Conservation (phyloP, 1,284 basidiomycete genomes). For the Heterobasidion irregulare region DNA sequence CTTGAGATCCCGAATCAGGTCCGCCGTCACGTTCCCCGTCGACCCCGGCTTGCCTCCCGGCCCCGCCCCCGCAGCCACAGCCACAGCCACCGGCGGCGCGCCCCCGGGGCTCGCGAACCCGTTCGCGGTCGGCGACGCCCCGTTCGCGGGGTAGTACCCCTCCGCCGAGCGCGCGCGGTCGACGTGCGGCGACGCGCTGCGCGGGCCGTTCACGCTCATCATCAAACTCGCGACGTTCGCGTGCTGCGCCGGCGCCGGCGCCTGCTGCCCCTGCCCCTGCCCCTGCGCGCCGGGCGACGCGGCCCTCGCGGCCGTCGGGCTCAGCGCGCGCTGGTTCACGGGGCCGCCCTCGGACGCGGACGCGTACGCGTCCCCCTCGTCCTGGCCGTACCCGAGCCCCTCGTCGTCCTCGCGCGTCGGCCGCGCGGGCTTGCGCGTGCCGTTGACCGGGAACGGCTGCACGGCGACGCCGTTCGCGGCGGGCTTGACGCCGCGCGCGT, state of each 20-base stretch:
- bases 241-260: conserved; percentile 24
- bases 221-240: conserved; percentile 47
- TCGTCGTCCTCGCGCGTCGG: conserved; percentile 66
- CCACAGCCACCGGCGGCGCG: conserved; percentile 23
- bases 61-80: conserved; percentile 3
- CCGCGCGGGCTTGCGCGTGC: conserved; percentile 49
- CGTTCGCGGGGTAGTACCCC: background rate
- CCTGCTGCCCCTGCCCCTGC: conserved; percentile 6
- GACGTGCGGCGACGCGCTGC: conserved; percentile 54
- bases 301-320: conserved; percentile 44
- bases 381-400: conserved; percentile 40
- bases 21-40: conserved; percentile 53
- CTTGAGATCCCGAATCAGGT: conserved; percentile 72
- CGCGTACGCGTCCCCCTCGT: conserved; percentile 34
- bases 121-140: conserved; percentile 37
- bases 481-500: conserved; percentile 27
- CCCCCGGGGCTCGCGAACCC: conserved; percentile 23
- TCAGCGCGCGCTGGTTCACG: conserved; percentile 53
- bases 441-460: conserved; percentile 24
- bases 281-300: conserved; percentile 36
- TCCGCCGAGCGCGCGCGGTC: conserved; percentile 27
- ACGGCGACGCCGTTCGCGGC: conserved; percentile 36
- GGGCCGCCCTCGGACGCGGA: conserved; percentile 41
- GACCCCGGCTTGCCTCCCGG: conserved; percentile 32
- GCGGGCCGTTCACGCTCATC: conserved; percentile 39